Percentiles rank a stretch among this genome's conserved stretches.
These are phyloP conservation scores for Daldinia sp. DNA, from an alignment of 2,329 filamentous ascomycete genomes.

Conservation along the genomic window DNA sequence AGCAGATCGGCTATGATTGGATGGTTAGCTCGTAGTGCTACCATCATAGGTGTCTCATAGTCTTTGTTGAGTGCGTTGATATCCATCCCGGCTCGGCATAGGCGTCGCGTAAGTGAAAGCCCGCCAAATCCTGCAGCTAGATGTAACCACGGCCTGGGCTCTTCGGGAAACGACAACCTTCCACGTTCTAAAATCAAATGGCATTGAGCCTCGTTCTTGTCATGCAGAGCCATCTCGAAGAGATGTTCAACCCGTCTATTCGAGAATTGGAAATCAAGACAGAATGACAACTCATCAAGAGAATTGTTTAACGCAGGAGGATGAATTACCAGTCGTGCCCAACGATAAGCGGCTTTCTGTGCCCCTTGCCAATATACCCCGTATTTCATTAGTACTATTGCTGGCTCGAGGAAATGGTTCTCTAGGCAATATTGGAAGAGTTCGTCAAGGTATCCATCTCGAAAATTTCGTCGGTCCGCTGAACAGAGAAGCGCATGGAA, in stretches of 20 bases:
- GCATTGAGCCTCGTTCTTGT: background rate
- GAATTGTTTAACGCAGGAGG: background rate
- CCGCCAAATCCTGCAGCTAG: constrained; percentile 2
- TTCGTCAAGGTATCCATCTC: constrained; percentile 9
- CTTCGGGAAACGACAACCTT: background rate
- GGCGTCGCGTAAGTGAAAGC: constrained; percentile 14
- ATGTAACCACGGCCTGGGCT: constrained; percentile 17
- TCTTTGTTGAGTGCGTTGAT: constrained; percentile 10
- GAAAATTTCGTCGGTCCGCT: constrained; percentile 2
- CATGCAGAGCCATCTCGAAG: background rate
- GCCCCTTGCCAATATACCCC: constrained; percentile 2
- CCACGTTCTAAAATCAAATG: constrained; percentile 11
- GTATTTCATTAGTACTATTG: constrained; percentile 1
- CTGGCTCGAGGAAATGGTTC: background rate
- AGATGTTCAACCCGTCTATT: background rate
- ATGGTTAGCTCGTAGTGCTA: background rate
- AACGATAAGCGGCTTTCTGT: background rate
- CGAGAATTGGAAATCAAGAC: constrained; percentile 8
- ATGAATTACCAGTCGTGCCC: constrained; percentile 1
- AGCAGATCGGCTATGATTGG: background rate
- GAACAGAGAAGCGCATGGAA: background rate
- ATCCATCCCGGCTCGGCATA: constrained; percentile 16
- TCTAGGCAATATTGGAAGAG: constrained; percentile 10
- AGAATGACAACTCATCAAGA: constrained; percentile 2
- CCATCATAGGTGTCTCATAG: constrained; percentile 19